phyloP scores from a whole-genome alignment of 108 stramenopile species.

The Nannochloropsis salina region DNA sequence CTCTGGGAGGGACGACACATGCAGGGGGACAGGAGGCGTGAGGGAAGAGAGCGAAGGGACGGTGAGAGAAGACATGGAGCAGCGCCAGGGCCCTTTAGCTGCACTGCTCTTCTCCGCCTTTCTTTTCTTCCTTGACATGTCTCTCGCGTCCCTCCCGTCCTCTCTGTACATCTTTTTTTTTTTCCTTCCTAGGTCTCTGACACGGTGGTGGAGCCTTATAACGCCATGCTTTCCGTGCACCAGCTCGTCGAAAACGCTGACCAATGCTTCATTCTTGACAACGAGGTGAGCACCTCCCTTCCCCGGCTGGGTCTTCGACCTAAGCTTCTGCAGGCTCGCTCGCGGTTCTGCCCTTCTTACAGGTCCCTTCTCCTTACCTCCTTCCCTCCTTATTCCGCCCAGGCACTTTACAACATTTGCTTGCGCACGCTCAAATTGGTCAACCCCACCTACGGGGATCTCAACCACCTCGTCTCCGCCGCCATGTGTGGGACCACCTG shows the following conservation, averaged over 20 bases:
- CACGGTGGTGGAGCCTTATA: conserved; percentile 75
- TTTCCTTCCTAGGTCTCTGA: conserved; percentile 53
- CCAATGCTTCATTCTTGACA: conserved; percentile 42
- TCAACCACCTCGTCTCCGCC: conserved; percentile 69
- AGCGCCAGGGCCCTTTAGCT: neutral
- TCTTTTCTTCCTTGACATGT: neutral
- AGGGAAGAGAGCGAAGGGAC: neutral
- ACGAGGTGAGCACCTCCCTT: conserved; percentile 26
- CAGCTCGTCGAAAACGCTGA: conserved; percentile 46
- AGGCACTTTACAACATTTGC: conserved; percentile 61
- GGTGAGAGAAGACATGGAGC: neutral
- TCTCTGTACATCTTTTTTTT: neutral
- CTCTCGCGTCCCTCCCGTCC: neutral
- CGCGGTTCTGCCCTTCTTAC: neutral
- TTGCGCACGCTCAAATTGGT: conserved; percentile 70
- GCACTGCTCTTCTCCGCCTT: neutral
- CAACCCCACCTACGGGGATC: conserved; percentile 68
- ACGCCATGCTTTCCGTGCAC: conserved; percentile 45
- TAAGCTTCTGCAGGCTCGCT: neutral
- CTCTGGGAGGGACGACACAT: neutral
- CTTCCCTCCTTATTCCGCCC: neutral
- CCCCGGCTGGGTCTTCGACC: neutral
- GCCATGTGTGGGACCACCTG: conserved; percentile 69
- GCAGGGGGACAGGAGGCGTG: neutral
- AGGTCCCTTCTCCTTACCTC: neutral